A percentile compares a stretch with the other conserved stretches of the same genome.
phyloP scores from a whole-genome alignment of 108 stramenopile species.

The Skeletonema marinoi region DNA sequence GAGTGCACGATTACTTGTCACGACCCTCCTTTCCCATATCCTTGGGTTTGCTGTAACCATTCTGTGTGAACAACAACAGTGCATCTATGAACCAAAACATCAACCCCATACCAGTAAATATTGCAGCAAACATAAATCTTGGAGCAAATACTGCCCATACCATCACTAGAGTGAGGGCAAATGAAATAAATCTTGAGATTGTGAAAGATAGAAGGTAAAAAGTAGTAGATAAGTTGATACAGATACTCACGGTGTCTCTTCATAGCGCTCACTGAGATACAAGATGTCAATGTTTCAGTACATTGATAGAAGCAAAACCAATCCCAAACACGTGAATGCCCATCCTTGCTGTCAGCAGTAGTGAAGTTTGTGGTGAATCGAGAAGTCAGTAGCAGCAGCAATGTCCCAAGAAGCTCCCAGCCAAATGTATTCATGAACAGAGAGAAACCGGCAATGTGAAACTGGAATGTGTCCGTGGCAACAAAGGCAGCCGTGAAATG shows the following conservation, averaged over 20 bases:
- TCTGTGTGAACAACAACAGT: not conserved
- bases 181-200: not conserved
- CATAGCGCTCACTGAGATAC: slow-evolving; percentile 79
- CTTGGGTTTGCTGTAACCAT: not conserved
- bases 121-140: slow-evolving; percentile 70
- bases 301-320: slow-evolving; percentile 73
- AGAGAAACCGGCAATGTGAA: slow-evolving; percentile 66
- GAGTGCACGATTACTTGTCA: too few relatives aligned
- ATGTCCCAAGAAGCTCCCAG: slow-evolving; percentile 76
- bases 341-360: not conserved
- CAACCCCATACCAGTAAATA: slow-evolving; percentile 52
- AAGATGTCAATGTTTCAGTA: slow-evolving; percentile 65
- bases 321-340: slow-evolving; percentile 45
- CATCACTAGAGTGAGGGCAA: slow-evolving; percentile 47
- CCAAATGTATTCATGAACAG: slow-evolving; percentile 87
- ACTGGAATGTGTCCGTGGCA: slow-evolving; percentile 72
- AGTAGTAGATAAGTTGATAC: not conserved
- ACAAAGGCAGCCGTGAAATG: slow-evolving; percentile 88
- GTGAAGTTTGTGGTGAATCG: not conserved
- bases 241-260: slow-evolving; percentile 53
- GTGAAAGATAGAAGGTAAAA: not conserved
- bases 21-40: not conserved
- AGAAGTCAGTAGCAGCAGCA: slow-evolving; percentile 51
- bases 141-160: slow-evolving; percentile 92
- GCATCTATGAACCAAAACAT: slow-evolving; percentile 18